Conservation (phyloP, 768 basidiomycete genomes). For the Tulasnella sp. region DNA sequence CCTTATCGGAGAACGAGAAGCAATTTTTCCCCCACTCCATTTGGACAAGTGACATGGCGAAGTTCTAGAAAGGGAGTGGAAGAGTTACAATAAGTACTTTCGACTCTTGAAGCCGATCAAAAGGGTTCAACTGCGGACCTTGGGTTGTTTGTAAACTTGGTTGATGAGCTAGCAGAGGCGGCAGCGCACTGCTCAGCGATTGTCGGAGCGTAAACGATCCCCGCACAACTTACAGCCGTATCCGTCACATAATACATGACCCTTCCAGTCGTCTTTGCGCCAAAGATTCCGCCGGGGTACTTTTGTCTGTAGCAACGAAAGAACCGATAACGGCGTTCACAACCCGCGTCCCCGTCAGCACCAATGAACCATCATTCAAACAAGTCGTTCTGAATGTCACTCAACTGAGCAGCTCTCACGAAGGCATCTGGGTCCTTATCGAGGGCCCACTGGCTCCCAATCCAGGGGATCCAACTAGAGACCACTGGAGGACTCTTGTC, state of each 20-base stretch:
- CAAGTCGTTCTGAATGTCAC: neutral
- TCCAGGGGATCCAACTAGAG: conserved; percentile 30
- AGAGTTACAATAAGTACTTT: neutral
- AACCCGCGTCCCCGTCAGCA: neutral
- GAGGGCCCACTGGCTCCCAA: conserved; percentile 5
- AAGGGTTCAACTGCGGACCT: conserved; percentile 1
- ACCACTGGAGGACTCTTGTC: conserved; percentile 28
- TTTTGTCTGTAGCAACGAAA: neutral
- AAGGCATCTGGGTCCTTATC: conserved; percentile 29
- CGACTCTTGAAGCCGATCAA: neutral
- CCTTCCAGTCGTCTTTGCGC: conserved; percentile 12
- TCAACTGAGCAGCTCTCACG: conserved; percentile 25
- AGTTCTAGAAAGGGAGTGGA: neutral
- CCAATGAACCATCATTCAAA: neutral
- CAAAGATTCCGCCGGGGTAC: conserved; percentile 26
- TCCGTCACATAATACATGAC: conserved; percentile 22
- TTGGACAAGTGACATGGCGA: conserved; percentile 7
- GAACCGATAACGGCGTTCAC: neutral
- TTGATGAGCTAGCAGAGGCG: conserved; percentile 19
- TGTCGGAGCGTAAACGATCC: neutral
- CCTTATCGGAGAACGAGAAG: conserved; percentile 29
- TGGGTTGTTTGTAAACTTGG: conserved; percentile 34
- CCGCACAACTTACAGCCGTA: neutral
- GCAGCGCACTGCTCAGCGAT: neutral
- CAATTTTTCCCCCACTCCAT: conserved; percentile 15